Evolutionary conservation across 2,329 filamentous ascomycete species (phyloP).

Genomic region (Ascochyta rabiei): DNA sequence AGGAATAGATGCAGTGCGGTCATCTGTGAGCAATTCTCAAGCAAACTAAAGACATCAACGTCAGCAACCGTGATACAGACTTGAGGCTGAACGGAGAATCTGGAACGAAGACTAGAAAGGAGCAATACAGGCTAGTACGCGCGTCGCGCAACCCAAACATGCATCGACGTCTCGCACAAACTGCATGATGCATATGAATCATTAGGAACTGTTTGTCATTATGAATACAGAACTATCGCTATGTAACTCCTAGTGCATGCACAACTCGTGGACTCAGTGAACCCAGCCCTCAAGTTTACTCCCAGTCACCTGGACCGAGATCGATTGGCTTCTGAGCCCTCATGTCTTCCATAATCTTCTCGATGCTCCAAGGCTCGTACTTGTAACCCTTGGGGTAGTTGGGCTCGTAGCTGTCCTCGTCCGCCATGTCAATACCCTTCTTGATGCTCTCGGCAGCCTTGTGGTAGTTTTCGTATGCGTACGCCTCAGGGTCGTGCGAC

Average conservation of each 20-base stretch:
- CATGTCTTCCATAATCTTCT: conserved; percentile 51
- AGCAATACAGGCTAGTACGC: too few relatives aligned
- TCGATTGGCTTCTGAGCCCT: conserved; percentile 43
- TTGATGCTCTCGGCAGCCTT: conserved; percentile 51
- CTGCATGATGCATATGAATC: neutral
- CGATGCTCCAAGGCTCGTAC: conserved; percentile 51
- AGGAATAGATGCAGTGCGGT: neutral
- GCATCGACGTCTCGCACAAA: too few relatives aligned
- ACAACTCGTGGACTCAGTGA: neutral
- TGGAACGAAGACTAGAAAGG: neutral
- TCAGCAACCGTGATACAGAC: neutral
- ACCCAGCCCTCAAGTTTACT: conserved; percentile 17
- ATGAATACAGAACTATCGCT: conserved; percentile 1
- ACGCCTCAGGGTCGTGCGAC: conserved; percentile 53
- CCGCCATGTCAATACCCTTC: conserved; percentile 50
- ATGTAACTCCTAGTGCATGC: conserved; percentile 5
- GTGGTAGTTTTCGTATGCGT: conserved; percentile 53
- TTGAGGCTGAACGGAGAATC: neutral
- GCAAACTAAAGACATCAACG: neutral
- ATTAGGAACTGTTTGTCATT: neutral
- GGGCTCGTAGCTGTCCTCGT: conserved; percentile 49
- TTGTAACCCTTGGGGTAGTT: conserved; percentile 54
- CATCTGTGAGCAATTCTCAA: neutral
- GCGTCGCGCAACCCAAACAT: neutral
- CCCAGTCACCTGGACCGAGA: conserved; percentile 46